Base-by-base conservation (phyloP, 1,284 basidiomycete species). In the Ganoderma resinaceum region DNA sequence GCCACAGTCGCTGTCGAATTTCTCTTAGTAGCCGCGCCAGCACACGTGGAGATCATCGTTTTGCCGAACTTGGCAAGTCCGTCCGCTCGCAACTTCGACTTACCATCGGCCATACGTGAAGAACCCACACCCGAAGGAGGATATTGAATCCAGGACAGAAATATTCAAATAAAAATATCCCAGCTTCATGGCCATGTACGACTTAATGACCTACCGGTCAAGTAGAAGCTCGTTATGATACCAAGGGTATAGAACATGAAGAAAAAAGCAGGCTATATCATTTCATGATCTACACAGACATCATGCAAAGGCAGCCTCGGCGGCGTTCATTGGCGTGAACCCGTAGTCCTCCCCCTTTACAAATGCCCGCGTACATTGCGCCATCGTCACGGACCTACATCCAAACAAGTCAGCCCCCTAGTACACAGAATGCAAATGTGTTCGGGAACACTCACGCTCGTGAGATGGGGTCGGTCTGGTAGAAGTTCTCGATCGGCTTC, bases 401-500 rank as follows among this genome's bases (percentile, higher is more conserved):
- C 12, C 52, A 6, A 53, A 16, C 16, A 8, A 29, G 52, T 55
- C 52, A 55, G 29, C 16, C 8, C 52, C 23, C 23, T 18, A 14
- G 29, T 7, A 33, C 16, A 16, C 8, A 38, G 20, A 31, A 52
- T 52, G 9, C 23, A 18, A 23, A 20, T 53, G 29, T 23, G 29
- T 2, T 16, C 52, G 52, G 59, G 14, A 33, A 66, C 0, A 89
- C 93, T 82, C 74, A 93, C 92, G 93, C 91, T 86, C 93, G 84
- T 61, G 93, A 94, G 73, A 95, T 92, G 42, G 93, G 88, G 81
- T 97, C 96, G 9, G 97, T 99, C 83, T 96, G 92, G 84, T 99
- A 99, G 83, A 99, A 99, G 86, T 98, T 98, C 67, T 84, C 76
- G 75, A 99, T 93, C 2, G 96, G 94, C 81, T 92, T 94, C 80